phyloP scores from a whole-genome alignment of 176 grass and related monocot genomes.

The Musa beccarii region DNA sequence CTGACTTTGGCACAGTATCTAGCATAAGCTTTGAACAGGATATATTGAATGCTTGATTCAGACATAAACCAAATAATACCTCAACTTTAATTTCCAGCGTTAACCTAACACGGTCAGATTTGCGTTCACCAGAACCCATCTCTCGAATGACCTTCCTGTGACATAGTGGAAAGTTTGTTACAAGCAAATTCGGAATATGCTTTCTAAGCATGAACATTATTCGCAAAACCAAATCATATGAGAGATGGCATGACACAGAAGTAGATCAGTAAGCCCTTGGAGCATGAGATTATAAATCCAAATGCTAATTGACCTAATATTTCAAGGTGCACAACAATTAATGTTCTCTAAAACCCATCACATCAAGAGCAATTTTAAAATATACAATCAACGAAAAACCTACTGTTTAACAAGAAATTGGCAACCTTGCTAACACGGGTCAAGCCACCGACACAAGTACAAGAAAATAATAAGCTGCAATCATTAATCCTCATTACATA shows the following conservation, averaged over 20 bases:
- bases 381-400: no score
- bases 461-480: background rate
- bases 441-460: background rate
- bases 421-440: no score
- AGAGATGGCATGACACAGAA: background rate
- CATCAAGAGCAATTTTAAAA: no score
- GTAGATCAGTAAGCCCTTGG: background rate
- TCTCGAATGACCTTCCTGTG: slow-evolving; percentile 75
- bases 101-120: slow-evolving; percentile 76
- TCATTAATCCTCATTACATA: background rate
- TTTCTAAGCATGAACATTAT: background rate
- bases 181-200: slow-evolving; percentile 8
- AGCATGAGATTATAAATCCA: background rate
- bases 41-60: background rate
- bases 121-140: slow-evolving; percentile 57
- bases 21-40: no score
- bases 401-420: no score
- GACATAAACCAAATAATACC: slow-evolving; percentile 32
- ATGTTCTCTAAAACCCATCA: background rate
- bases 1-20: no score
- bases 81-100: slow-evolving; percentile 86
- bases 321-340: background rate
- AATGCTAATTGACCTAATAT: background rate
- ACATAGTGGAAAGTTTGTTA: background rate
- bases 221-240: background rate